phyloP scores from a whole-genome alignment of 352 stramenopile genomes.

The Peronospora destructor region DNA sequence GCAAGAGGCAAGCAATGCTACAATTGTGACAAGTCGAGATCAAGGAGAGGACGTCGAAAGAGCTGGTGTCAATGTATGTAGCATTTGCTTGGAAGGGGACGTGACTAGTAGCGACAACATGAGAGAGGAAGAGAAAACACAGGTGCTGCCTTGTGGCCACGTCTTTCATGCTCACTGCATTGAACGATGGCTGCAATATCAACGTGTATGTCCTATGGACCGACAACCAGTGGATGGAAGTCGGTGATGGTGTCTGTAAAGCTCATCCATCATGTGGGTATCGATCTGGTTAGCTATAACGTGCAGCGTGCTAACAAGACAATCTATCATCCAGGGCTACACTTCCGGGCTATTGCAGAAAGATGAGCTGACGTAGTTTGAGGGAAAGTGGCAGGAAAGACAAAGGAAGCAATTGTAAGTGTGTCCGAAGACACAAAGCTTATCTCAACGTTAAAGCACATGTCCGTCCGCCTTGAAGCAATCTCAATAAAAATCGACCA shows the following conservation, averaged over 20 bases:
- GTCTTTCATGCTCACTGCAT: slow-evolving; percentile 36
- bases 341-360: too few relatives aligned
- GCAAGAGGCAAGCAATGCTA: slow-evolving; percentile 1
- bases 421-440: too few relatives aligned
- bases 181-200: slow-evolving; percentile 28
- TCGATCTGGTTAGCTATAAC: not conserved
- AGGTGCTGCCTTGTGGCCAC: slow-evolving; percentile 35
- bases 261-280: not conserved
- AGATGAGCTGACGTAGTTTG: too few relatives aligned
- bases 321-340: too few relatives aligned
- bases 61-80: slow-evolving; percentile 14
- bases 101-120: not conserved
- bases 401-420: not conserved
- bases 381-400: not conserved
- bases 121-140: not conserved
- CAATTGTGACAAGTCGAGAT: not conserved
- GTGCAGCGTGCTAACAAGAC: not conserved
- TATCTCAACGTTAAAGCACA: not conserved
- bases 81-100: slow-evolving; percentile 31
- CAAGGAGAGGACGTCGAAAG: not conserved
- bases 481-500: too few relatives aligned
- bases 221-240: slow-evolving; percentile 12
- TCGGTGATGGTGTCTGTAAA: not conserved
- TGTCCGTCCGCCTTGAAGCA: not conserved
- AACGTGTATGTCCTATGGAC: slow-evolving; percentile 32